Conservation (phyloP, 805 yeast genomes). For the Maudiozyma saulgeensis region DNA sequence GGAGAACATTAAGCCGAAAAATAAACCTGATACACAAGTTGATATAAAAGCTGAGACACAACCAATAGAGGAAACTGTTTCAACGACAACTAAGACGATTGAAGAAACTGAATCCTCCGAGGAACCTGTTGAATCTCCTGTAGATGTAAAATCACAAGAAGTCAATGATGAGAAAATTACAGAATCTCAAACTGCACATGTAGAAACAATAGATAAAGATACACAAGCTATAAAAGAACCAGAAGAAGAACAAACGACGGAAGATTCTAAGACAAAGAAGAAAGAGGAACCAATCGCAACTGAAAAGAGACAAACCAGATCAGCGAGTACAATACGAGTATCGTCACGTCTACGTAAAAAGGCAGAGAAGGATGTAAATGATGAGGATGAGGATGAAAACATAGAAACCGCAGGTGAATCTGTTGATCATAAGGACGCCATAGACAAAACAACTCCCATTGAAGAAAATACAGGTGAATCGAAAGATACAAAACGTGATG, state of each 20-base stretch:
- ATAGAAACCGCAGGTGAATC: neutral
- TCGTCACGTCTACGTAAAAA: neutral
- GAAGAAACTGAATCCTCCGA: neutral
- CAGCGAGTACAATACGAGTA: constrained; percentile 1
- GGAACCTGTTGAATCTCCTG: neutral
- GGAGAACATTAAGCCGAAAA: neutral
- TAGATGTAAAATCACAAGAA: neutral
- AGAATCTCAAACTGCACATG: too few relatives aligned
- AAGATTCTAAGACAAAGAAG: neutral
- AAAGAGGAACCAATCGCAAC: neutral
- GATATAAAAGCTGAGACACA: neutral
- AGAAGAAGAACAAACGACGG: neutral
- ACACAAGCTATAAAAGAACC: constrained; percentile 1
- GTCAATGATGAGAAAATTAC: constrained; percentile 3
- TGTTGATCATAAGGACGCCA: neutral
- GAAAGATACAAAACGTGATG: neutral
- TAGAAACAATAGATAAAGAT: neutral
- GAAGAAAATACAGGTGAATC: neutral
- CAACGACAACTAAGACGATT: neutral
- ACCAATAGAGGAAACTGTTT: neutral
- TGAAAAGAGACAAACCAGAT: neutral
- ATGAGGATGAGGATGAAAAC: neutral
- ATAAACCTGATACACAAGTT: constrained; percentile 3
- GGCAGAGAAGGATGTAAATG: neutral
- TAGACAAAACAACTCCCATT: neutral